These are phyloP conservation scores for Ustanciosporium gigantosporum DNA, from an alignment of 1,284 basidiomycete species.

Conservation along the genomic window DNA sequence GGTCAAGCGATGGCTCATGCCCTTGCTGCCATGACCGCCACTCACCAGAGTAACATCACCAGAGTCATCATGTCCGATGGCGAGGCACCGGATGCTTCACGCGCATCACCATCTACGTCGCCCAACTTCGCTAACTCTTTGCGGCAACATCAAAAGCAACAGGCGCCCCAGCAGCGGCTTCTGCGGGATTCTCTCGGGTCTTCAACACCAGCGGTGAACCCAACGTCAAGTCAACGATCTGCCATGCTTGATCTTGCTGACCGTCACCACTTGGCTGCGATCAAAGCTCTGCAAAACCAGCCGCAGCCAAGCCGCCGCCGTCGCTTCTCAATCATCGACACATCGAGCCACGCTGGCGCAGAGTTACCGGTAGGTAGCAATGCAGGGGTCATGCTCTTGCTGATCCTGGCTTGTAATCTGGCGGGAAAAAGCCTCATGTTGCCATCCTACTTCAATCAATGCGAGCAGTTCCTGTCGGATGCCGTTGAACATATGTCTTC, in stretches of 20 bases:
- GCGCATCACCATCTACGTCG: no score
- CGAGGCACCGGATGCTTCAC: no score
- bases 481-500: conserved; percentile 29
- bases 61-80: background rate
- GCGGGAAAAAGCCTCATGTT: conserved; percentile 37
- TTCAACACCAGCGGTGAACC: no score
- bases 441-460: conserved; percentile 37
- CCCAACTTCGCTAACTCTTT: background rate
- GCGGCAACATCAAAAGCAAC: background rate
- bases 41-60: conserved; percentile 5
- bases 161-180: no score
- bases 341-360: conserved; percentile 1
- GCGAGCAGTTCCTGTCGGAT: conserved; percentile 34
- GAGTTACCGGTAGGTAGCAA: conserved; percentile 30
- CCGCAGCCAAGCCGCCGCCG: conserved; percentile 31
- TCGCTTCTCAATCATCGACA: conserved; percentile 34
- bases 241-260: conserved; percentile 20
- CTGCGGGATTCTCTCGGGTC: no score
- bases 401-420: conserved; percentile 25
- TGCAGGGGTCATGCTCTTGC: conserved; percentile 27
- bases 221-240: background rate
- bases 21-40: conserved; percentile 22
- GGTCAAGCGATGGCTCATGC: conserved; percentile 39
- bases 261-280: conserved; percentile 28
- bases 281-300: conserved; percentile 35